phyloP scores from a whole-genome alignment of 2,329 filamentous ascomycete species.

The Aureobasidium zeae region DNA sequence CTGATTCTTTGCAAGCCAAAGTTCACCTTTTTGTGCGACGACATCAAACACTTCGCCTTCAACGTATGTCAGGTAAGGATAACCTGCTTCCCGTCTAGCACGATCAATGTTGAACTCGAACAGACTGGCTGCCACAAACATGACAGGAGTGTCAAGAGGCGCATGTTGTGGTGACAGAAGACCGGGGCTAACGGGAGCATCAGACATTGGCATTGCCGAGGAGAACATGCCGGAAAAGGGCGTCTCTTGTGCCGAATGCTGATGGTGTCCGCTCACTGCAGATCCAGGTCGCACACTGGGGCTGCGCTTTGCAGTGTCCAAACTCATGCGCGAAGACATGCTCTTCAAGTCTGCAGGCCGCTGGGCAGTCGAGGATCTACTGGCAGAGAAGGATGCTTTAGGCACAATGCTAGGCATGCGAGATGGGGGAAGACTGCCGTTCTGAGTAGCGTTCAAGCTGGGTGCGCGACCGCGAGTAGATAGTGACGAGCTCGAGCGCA shows the following conservation, averaged over 20 bases:
- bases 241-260: constrained; percentile 22
- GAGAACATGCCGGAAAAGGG: constrained; percentile 53
- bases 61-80: constrained; percentile 91
- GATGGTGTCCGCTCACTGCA: constrained; percentile 27
- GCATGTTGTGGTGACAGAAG: constrained; percentile 20
- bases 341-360: constrained; percentile 18
- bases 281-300: constrained; percentile 23
- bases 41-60: constrained; percentile 69
- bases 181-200: constrained; percentile 32
- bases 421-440: constrained; percentile 15
- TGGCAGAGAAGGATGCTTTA: constrained; percentile 34
- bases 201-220: constrained; percentile 73
- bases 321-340: constrained; percentile 19
- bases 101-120: constrained; percentile 97
- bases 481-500: constrained; percentile 47
- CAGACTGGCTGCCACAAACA: constrained; percentile 86
- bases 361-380: constrained; percentile 29
- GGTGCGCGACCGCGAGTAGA: constrained; percentile 30
- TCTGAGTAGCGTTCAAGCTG: constrained; percentile 10
- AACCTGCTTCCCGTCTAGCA: constrained; percentile 83
- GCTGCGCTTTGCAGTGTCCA: constrained; percentile 17
- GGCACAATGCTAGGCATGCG: constrained; percentile 30
- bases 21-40: constrained; percentile 90
- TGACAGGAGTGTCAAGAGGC: constrained; percentile 37
- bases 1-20: constrained; percentile 96